Conservation (phyloP, 2,329 filamentous ascomycete genomes). For the Colletotrichum limetticola region DNA sequence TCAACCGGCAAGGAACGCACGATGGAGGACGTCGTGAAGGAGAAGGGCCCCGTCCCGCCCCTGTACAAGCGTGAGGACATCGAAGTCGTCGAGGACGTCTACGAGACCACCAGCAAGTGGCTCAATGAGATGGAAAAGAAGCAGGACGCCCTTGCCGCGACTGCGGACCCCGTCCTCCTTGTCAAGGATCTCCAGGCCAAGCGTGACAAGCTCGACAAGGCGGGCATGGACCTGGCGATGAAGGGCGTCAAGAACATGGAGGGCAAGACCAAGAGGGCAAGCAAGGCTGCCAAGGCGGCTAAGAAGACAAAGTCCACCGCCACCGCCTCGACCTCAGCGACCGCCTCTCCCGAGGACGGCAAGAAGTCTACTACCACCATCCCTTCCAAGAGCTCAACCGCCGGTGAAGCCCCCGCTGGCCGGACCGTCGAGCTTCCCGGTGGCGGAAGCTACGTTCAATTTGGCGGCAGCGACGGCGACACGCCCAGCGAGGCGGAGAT, state of each 20-base stretch:
- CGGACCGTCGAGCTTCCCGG: constrained; percentile 55
- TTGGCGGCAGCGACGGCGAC: constrained; percentile 35
- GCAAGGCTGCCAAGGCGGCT: constrained; percentile 40
- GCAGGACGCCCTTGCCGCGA: constrained; percentile 76
- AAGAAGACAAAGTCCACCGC: constrained; percentile 58
- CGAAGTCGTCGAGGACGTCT: constrained; percentile 68
- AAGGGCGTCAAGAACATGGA: constrained; percentile 71
- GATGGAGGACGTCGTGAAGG: constrained; percentile 56
- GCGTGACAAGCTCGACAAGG: constrained; percentile 77
- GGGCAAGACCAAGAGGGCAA: constrained; percentile 55
- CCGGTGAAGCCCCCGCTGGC: constrained; percentile 42
- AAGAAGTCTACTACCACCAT: constrained; percentile 51
- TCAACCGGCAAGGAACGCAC: constrained; percentile 51
- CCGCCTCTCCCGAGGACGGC: constrained; percentile 39
- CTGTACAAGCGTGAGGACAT: constrained; percentile 81
- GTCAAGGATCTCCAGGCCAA: constrained; percentile 77
- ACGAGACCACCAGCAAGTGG: constrained; percentile 76
- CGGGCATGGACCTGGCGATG: constrained; percentile 75
- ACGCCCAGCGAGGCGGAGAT: constrained; percentile 58
- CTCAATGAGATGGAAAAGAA: constrained; percentile 75
- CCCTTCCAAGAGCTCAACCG: constrained; percentile 38
- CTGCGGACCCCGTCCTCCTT: constrained; percentile 80
- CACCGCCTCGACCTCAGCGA: constrained; percentile 53
- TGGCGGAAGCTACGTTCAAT: constrained; percentile 45
- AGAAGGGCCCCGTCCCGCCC: constrained; percentile 67